Evolutionary conservation across 805 yeast genomes (phyloP), one percentile per base, ranked within the genome.

Genomic region (Saturnispora halmiae): DNA sequence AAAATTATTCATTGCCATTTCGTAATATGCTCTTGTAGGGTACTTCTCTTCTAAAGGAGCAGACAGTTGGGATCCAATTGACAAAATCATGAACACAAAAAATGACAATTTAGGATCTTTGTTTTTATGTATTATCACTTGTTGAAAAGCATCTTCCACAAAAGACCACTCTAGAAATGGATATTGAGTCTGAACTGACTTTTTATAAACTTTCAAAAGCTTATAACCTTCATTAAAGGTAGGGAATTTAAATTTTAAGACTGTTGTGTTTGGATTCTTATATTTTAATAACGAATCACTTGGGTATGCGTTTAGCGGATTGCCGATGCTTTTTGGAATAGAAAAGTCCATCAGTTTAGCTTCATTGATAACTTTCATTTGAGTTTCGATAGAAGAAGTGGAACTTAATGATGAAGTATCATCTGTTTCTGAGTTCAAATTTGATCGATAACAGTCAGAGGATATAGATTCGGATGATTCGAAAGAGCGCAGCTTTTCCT

Each of bases 161-260:
- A 50, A 50, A 1, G 42, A 32, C 64, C 63, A 56, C 29, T 60
- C 61, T 13, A 61, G 44, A 36, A 61, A 61, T 3, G 65, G 65
- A 38, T 61, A 61, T 40, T 60, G 64, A 28, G 54, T 52, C 14
- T 61, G 66, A n/a, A 57, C 61, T n/a, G 52, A 46, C 25, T 46
- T 47, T 36, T 52, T 46, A 38, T 59, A 61, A 2, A 54, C 51
- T 14, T 45, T 34, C 31, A 59, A 27, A 18, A 44, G 46, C 41
- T 22, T 39, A 5, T 33, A 35, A 1, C 56, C 58, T 20, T 44
- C 44, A 2, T 30, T 27, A 5, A 20, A 11, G 9, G 50, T 37
- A 1, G 61, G 62, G 32, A 50, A 54, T 2, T 42, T 36, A 34
- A 56, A 54, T n/a, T n/a, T n/a, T n/a, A n/a, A n/a, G n/a, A n/a